Evolutionary conservation across 805 yeast species (phyloP), one percentile per base, ranked within the genome.

Genomic region (Ogataea trehalophila): DNA sequence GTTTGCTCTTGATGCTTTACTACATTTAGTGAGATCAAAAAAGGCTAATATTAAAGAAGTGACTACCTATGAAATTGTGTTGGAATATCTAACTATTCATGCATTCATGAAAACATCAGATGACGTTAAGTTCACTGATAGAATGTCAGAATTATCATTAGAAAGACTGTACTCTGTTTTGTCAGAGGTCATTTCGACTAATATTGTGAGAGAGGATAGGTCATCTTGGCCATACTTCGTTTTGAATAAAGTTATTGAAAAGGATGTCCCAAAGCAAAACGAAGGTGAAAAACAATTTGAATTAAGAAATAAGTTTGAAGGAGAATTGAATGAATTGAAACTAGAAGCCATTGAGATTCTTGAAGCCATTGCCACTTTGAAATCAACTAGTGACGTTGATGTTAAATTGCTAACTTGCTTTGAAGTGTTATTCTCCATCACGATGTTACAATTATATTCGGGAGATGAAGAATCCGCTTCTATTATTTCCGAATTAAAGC

Each of bases 401-500:
- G 37, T 38, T 22, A 41, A 68, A 52, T 50, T 39, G 62, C 35
- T 48, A 77, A 79, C 54, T 61, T 83, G 51, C 39, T 84, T 92
- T 59, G 95, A 89, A 63, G 68, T 87, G 35, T 69, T 92, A 40
- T 78, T 87, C 47, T 84, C 96, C 0, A 79, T 87, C 76, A 83
- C 84, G 4, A 65, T 90, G 20, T 61, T 92, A 14, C 96, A 89
- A 62, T 72, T 91, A 33, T 90, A 83, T 60, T 70, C 81, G 46
- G 95, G 91, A 22, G 89, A 79, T 54, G 71, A 81, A 6, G 97
- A 92, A 50, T 83, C 96, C 0, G 78, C 86, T 6, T 72, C 80
- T 33, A 81, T 88, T 16, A 70, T 92, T 35, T 82, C 80, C 26
- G 98, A 92, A 61, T 66, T 92, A 42, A 78, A 78, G 47, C 65